These are phyloP conservation scores for Apocynum venetum DNA, from an alignment of 257 asterid genomes.

Conservation along the genomic window DNA sequence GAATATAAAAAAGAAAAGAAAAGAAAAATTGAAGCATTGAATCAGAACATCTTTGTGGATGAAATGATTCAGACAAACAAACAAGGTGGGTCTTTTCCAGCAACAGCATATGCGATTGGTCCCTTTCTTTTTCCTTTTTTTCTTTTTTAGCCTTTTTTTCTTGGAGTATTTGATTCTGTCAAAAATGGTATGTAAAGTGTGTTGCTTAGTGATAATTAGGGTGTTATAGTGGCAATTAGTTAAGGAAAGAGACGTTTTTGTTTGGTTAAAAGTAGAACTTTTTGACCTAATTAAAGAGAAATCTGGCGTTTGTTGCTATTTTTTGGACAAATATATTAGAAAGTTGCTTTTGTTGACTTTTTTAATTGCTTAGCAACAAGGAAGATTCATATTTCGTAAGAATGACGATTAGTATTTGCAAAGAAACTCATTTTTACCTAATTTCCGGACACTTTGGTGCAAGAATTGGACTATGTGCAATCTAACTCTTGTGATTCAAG, in stretches of 20 bases:
- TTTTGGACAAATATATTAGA: not conserved
- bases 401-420: not conserved
- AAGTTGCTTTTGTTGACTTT: slow-evolving; percentile 9
- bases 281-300: not conserved
- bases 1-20: not conserved
- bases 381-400: not conserved
- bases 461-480: not conserved
- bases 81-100: slow-evolving; percentile 25
- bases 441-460: not conserved
- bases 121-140: too few relatives aligned
- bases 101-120: not conserved
- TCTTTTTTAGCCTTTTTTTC: not conserved
- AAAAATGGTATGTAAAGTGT: not conserved
- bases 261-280: not conserved
- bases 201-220: not conserved
- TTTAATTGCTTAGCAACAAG: not conserved
- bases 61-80: slow-evolving; percentile 25
- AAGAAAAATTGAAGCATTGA: not conserved
- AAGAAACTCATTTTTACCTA: not conserved
- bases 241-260: not conserved
- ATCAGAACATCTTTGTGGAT: slow-evolving; percentile 17
- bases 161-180: not conserved
- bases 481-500: slow-evolving; percentile 8
- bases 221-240: not conserved
- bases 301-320: not conserved